Base-by-base conservation (phyloP, 306 rosid species). In the Erythrophleum fordii region DNA sequence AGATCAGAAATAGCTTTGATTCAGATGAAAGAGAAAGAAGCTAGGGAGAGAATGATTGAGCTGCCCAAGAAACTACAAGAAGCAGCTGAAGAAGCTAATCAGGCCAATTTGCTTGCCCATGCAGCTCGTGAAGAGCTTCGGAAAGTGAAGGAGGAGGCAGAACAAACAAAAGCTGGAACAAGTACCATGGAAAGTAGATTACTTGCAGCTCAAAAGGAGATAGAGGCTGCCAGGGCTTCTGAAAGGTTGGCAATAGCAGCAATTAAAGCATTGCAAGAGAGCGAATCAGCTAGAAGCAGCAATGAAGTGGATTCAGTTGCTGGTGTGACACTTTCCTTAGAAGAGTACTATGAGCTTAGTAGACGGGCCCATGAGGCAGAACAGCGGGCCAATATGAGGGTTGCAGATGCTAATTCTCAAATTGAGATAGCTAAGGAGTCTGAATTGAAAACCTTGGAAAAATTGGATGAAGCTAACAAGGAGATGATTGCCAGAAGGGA, bases 21-120 rank as follows among this genome's bases (percentile, higher is more conserved):
- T 73, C 97, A 93, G 81, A 90, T 92, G 98, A 93, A 91, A 87
- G 99, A 93, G 85, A 96, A 92, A 86, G 99, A 96, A 79, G 91
- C 88, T 66, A 90, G 86, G 83, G 98, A 92, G 81, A 88, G 75
- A 79, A 92, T 92, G 91, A 69, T 85, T 9, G 97, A 89, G 71
- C 77, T 96, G 65, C 98, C 99, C 13, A 93, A 90, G 85, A 83
- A 92, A 79, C 86, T 96, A 73, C 98, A 93, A 79, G 83, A 76
- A 76, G 88, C 95, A 68, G 93, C 95, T 74, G 92, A 86, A 86
- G 97, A 93, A 87, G 91, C 93, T 75, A 95, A 93, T 65, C 83
- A 91, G 85, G 95, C 97, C 78, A 96, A 91, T 84, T 82, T 89
- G 81, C 90, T 86, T 59, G 91, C 99, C 69, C 85, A 92, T 82